Evolutionary conservation across 306 rosid species (phyloP), one percentile per base, ranked within the genome.

Genomic region (Lathyrus oleraceus): DNA sequence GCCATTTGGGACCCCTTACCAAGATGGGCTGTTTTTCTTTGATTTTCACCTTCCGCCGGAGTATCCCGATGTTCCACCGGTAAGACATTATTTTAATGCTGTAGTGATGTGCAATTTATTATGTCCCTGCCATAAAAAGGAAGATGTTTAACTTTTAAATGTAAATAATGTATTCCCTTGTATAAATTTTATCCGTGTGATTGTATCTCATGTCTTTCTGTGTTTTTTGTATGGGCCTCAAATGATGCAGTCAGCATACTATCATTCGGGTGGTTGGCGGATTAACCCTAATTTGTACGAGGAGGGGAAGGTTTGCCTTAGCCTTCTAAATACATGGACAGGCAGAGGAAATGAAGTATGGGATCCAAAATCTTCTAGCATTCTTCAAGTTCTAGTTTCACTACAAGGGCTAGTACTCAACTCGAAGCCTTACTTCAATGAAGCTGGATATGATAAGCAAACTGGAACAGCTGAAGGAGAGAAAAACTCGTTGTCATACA

Each of bases 211-310:
- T 39, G 58, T 53, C 40, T 69, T 47, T 60, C 10, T 80, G 27
- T 47, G 67, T 73, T 75, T 25, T 71, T 79, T 79, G 59, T 78
- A 43, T 57, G 66, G 67, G 58, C 72, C 79, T 81, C 25, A 73
- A 65, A 80, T 72, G 67, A 12, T 83, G 85, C 96, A 95, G 99
- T 87, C 97, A 47, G 99, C 95, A 32, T 89, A 95, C 81, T 95
- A 95, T 86, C 97, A 95, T 76, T 95, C 99, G 51, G 99, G 99
- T 67, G 99, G 99, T 60, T 91, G 97, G 99, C 92, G 99, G 40
- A 85, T 95, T 77, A 95, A 95, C 78, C 99, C 99, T 23, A 95
- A 95, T 81, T 79, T 95, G 65, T 95, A 95, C 6, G 99, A 95
- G 88, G 99, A 91, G 82, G 99, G 99, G 66, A 95, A 95, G 75